Evolutionary conservation across 257 asterid genomes (phyloP), one percentile per base, ranked within the genome.

Genomic region (Cinchona pubescens): DNA sequence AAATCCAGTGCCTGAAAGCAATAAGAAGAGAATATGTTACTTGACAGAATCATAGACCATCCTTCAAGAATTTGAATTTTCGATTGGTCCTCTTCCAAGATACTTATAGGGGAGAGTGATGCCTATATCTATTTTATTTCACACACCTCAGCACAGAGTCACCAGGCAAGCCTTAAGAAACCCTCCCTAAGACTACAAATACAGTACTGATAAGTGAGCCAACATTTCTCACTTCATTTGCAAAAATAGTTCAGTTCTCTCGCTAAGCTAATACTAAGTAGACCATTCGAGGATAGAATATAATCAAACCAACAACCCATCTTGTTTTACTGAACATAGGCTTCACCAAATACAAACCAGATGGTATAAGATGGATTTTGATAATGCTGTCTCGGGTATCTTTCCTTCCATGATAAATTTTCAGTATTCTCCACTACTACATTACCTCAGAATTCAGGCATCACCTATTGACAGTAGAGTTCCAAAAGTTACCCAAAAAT

Each of bases 1-100:
- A 60, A 95, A 75, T 72, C 96, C 98, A 63, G 99, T 95, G 38
- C 99, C 99, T 95, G 88, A 65, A 76, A 74, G 37, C 27, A 56
- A 69, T 37, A 69, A 40, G n/a, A 21, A 38, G 56, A 53, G 30
- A 59, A 18, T 18, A 77, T n/a, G 53, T 60, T 14, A 77, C 40
- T 32, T 30, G 43, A 69, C 34, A 42, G 5, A 46, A 68, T 6
- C 35, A 7, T 43, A 14, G 73, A 45, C 25, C n/a, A 19, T 7
- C 7, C 58, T 45, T 43, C 2, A 68, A 58, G 40, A 27, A 25
- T 45, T 25, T 23, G 10, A 45, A 45, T 25, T 68, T 38, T 45
- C 27, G 40, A 27, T 25, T n/a, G 2, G 30, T 37, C 29, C 48
- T 19, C 72, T 40, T n/a, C 38, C n/a, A 67, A 49, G 34, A 23